A percentile compares a stretch with the other conserved stretches of the same genome.
Evolutionary conservation across 371 early-diverging fungal genomes (phyloP).

Genomic region (Rhizomucor miehei): DNA sequence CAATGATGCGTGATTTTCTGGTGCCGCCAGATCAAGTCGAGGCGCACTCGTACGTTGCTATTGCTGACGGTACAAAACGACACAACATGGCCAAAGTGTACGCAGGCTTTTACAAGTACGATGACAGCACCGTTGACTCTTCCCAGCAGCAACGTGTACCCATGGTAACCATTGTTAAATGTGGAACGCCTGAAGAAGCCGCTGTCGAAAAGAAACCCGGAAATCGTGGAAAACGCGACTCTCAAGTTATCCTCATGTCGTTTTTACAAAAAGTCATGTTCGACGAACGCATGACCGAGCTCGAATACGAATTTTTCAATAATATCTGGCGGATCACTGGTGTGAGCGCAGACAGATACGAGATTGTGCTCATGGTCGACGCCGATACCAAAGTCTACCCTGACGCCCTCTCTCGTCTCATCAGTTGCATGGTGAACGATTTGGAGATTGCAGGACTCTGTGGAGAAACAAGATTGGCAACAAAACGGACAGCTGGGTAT

Average conservation of each 20-base stretch:
- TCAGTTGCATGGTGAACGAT: conserved; percentile 71
- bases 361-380: conserved; percentile 95
- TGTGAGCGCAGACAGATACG: conserved; percentile 82
- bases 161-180: conserved; percentile 88
- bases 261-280: conserved; percentile 95
- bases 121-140: conserved; percentile 42
- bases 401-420: conserved; percentile 74
- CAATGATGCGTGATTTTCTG: conserved; percentile 59
- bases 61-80: conserved; percentile 88
- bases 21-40: conserved; percentile 44
- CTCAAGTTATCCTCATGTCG: conserved; percentile 96
- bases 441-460: conserved; percentile 77
- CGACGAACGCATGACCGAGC: conserved; percentile 92
- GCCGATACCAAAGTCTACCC: conserved; percentile 93
- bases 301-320: conserved; percentile 94
- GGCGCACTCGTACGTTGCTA: conserved; percentile 81
- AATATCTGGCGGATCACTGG: conserved; percentile 84
- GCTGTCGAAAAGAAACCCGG: conserved; percentile 73
- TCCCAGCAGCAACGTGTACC: conserved; percentile 65
- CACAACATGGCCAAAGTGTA: conserved; percentile 94
- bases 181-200: conserved; percentile 79
- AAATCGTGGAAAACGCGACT: conserved; percentile 99
- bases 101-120: conserved; percentile 85
- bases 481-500: conserved; percentile 79
- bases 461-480: conserved; percentile 90